phyloP scores from a whole-genome alignment of 116 monocot genomes.

The Posidonia oceanica region DNA sequence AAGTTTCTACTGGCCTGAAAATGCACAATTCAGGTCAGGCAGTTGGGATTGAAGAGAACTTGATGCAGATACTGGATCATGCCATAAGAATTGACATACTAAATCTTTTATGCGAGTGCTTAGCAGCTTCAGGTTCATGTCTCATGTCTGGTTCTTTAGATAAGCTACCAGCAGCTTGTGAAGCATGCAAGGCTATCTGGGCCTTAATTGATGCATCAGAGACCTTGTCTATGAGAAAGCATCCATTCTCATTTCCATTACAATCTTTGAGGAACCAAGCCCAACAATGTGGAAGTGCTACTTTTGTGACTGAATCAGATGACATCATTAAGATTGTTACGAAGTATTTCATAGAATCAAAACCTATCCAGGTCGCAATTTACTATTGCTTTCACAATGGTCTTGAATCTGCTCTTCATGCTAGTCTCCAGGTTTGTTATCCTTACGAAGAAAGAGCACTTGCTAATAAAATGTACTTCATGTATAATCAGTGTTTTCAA shows the following conservation, averaged over 20 bases:
- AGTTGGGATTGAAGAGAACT: slow-evolving; percentile 33
- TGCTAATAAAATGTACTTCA: neutral
- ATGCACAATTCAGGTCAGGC: slow-evolving; percentile 17
- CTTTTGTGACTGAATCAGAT: slow-evolving; percentile 22
- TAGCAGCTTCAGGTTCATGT: slow-evolving; percentile 56
- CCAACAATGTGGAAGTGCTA: slow-evolving; percentile 10
- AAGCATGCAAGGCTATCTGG: slow-evolving; percentile 91
- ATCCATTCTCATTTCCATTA: slow-evolving; percentile 38
- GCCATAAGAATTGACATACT: slow-evolving; percentile 40
- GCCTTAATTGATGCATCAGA: slow-evolving; percentile 69
- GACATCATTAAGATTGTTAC: slow-evolving; percentile 37
- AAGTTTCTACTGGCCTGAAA: slow-evolving; percentile 52
- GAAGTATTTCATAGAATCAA: slow-evolving; percentile 54
- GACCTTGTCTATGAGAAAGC: slow-evolving; percentile 28
- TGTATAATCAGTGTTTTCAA: no score
- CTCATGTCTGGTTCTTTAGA: slow-evolving; percentile 62
- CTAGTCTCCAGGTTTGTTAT: slow-evolving; percentile 68
- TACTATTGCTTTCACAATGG: slow-evolving; percentile 92
- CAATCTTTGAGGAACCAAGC: slow-evolving; percentile 19
- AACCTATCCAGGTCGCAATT: slow-evolving; percentile 60
- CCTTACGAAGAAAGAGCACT: neutral
- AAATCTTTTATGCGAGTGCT: slow-evolving; percentile 44
- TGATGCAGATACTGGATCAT: slow-evolving; percentile 49
- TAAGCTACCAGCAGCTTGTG: slow-evolving; percentile 93
- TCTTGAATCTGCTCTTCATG: slow-evolving; percentile 74